phyloP scores from a whole-genome alignment of 352 stramenopile genomes.

The Aphanomyces invadans region DNA sequence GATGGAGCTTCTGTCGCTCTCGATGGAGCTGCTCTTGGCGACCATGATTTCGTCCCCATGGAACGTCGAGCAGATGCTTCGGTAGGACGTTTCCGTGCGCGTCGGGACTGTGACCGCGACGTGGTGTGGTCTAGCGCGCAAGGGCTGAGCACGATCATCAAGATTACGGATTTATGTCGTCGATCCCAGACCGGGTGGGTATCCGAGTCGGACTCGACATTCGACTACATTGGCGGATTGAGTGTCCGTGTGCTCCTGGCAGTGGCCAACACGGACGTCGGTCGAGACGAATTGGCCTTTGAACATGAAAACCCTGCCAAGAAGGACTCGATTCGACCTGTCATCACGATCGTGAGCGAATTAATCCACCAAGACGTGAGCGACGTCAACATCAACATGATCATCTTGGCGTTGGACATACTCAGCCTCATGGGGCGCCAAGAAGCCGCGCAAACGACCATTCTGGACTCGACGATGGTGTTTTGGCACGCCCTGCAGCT shows the following conservation, averaged over 20 bases:
- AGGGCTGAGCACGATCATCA: constrained; percentile 13
- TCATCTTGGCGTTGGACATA: constrained; percentile 15
- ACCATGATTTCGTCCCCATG: constrained; percentile 22
- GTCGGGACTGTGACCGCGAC: not conserved
- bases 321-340: constrained; percentile 11
- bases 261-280: constrained; percentile 16
- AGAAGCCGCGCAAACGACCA: constrained; percentile 3
- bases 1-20: constrained; percentile 17
- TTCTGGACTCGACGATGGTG: not conserved
- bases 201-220: constrained; percentile 11
- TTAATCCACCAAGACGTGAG: constrained; percentile 2
- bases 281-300: constrained; percentile 14
- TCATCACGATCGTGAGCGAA: constrained; percentile 12
- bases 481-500: constrained; percentile 16
- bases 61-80: constrained; percentile 22
- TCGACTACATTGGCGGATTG: constrained; percentile 18
- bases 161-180: constrained; percentile 17
- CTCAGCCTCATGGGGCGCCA: constrained; percentile 15
- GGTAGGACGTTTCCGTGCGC: not conserved
- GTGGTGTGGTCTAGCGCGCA: not conserved
- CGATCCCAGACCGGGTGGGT: constrained; percentile 13
- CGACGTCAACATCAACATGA: constrained; percentile 11
- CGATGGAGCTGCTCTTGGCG: constrained; percentile 15
- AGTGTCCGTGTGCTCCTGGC: constrained; percentile 9
- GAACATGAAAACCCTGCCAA: not conserved